Evolutionary conservation across 805 yeast species (phyloP).

Genomic region (Saturnispora bothae): DNA sequence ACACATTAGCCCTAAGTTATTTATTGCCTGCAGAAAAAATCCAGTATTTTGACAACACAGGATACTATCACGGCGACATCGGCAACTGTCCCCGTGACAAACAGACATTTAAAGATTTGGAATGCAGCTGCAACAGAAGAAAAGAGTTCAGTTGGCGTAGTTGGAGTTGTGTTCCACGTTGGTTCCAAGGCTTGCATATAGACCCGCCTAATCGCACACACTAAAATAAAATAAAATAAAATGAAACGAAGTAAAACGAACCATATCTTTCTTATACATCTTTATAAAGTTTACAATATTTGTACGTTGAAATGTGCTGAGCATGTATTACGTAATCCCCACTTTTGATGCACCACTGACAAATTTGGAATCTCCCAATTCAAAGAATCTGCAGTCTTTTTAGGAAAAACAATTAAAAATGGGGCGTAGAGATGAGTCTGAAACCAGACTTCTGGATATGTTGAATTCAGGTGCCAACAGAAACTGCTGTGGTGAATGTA

Average conservation of each 20-base stretch:
- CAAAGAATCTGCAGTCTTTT: too few species aligned
- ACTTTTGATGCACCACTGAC: too few species aligned
- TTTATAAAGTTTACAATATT: too few species aligned
- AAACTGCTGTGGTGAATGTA: constrained; percentile 76
- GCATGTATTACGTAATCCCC: too few species aligned
- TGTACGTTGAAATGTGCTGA: too few species aligned
- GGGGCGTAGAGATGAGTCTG: constrained; percentile 15
- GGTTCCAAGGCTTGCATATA: constrained; percentile 9
- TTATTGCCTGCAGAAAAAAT: constrained; percentile 37
- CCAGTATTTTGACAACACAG: constrained; percentile 51
- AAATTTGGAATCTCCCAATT: too few species aligned
- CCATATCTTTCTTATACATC: too few species aligned
- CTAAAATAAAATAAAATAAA: too few species aligned
- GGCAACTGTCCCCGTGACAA: constrained; percentile 46
- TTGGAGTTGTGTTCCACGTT: constrained; percentile 43
- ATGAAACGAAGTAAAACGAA: too few species aligned
- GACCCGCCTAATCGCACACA: constrained; percentile 8
- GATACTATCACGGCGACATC: constrained; percentile 47
- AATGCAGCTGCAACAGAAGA: constrained; percentile 40
- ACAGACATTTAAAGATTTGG: constrained; percentile 32
- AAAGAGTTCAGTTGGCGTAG: constrained; percentile 41
- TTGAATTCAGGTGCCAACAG: constrained; percentile 48
- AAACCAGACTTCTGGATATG: constrained; percentile 39
- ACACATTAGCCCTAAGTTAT: constrained; percentile 51
- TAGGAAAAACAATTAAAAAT: neutral